phyloP scores from a whole-genome alignment of 305 asterid genomes.

The Rubia tinctorum region DNA sequence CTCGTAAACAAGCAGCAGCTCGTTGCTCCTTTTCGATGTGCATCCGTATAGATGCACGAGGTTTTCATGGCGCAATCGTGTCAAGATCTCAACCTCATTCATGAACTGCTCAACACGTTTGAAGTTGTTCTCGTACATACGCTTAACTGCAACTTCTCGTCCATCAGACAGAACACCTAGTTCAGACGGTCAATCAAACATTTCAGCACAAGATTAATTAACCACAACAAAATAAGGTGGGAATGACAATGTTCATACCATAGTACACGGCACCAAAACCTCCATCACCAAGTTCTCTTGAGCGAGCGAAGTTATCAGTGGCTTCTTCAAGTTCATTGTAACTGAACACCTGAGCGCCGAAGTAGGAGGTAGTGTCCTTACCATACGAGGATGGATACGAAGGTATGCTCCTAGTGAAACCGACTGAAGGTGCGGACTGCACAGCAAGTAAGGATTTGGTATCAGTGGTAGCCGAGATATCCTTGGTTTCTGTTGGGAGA shows the following conservation, averaged over 20 bases:
- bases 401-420: conserved; percentile 56
- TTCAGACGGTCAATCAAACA: conserved; percentile 3
- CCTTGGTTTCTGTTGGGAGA: conserved; percentile 36
- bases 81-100: conserved; percentile 78
- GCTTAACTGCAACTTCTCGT: conserved; percentile 77
- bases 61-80: conserved; percentile 56
- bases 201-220: neutral
- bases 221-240: neutral
- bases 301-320: conserved; percentile 57
- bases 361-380: conserved; percentile 46
- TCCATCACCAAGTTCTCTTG: conserved; percentile 84
- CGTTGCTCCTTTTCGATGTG: conserved; percentile 76
- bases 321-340: conserved; percentile 78
- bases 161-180: conserved; percentile 70
- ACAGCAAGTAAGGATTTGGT: conserved; percentile 39
- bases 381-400: conserved; percentile 64
- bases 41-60: conserved; percentile 81
- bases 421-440: conserved; percentile 30
- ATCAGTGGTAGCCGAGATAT: conserved; percentile 28
- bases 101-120: conserved; percentile 87
- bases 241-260: conserved; percentile 41
- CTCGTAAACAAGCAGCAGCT: conserved; percentile 75
- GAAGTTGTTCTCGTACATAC: conserved; percentile 74
- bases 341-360: conserved; percentile 72
- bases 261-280: conserved; percentile 85